phyloP scores from a whole-genome alignment of 768 basidiomycete species.

The Lyophyllum shimeji region DNA sequence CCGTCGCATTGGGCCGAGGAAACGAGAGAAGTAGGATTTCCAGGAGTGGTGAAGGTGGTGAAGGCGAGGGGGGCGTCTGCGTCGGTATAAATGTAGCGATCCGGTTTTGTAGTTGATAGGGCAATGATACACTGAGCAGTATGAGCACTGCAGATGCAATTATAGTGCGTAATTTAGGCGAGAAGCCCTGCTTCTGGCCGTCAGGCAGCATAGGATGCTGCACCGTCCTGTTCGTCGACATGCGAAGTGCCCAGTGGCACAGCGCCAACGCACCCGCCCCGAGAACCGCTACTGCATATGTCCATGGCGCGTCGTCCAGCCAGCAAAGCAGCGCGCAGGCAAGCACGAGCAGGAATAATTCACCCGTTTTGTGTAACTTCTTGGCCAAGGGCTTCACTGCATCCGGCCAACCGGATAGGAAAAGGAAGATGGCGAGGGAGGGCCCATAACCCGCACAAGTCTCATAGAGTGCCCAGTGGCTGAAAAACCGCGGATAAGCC shows the following conservation, averaged over 20 bases:
- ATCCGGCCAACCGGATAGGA: slow-evolving; percentile 13
- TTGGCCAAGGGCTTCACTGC: slow-evolving; percentile 5
- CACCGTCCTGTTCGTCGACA: slow-evolving; percentile 5
- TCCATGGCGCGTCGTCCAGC: slow-evolving; percentile 40
- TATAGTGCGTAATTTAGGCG: slow-evolving; percentile 11
- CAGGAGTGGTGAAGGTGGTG: slow-evolving; percentile 27
- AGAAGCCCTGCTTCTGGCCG: slow-evolving; percentile 1
- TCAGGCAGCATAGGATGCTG: slow-evolving; percentile 12
- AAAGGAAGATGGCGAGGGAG: slow-evolving; percentile 21
- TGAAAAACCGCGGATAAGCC: slow-evolving; percentile 36
- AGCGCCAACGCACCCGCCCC: slow-evolving; percentile 22
- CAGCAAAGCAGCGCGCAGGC: slow-evolving; percentile 17
- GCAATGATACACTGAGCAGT: slow-evolving; percentile 15
- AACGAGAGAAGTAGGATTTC: slow-evolving; percentile 41
- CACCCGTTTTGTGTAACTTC: slow-evolving; percentile 5
- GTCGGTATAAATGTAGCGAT: slow-evolving; percentile 3
- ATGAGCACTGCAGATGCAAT: slow-evolving; percentile 20
- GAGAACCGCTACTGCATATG: slow-evolving; percentile 30
- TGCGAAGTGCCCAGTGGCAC: slow-evolving; percentile 8
- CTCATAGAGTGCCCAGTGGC: slow-evolving; percentile 40
- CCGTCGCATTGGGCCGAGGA: slow-evolving; percentile 34
- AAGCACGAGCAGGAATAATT: slow-evolving; percentile 12
- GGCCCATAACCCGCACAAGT: slow-evolving; percentile 36
- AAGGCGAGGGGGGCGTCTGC: slow-evolving; percentile 19
- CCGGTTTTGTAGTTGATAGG: slow-evolving; percentile 10